These are phyloP conservation scores for Diophrys sp. DNA, from an alignment of 73 alveolate genomes.

Conservation along the genomic window DNA sequence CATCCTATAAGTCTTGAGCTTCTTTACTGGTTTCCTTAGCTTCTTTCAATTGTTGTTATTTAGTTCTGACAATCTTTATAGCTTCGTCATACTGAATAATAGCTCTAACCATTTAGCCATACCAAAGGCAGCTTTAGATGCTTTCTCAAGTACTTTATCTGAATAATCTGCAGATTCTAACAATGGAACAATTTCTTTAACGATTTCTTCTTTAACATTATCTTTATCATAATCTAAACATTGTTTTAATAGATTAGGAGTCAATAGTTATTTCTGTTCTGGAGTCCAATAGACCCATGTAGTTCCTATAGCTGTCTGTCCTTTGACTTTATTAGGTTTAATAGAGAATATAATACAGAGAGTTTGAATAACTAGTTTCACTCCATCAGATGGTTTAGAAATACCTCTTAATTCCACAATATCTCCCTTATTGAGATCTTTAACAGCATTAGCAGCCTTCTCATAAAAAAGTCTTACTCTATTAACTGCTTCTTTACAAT, in stretches of 20 bases:
- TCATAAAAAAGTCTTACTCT: conserved; percentile 72
- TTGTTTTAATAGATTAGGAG: conserved; percentile 74
- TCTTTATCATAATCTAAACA: conserved; percentile 73
- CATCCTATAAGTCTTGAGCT: conserved; percentile 86
- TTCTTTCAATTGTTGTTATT: conserved; percentile 91
- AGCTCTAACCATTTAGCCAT: conserved; percentile 91
- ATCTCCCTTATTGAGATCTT: conserved; percentile 71
- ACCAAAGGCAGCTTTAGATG: conserved; percentile 88
- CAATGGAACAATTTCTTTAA: conserved; percentile 61
- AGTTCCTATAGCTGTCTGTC: conserved; percentile 69
- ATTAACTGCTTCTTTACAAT: conserved; percentile 72
- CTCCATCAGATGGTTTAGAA: conserved; percentile 84
- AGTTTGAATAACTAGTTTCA: conserved; percentile 52
- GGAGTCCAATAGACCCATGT: conserved; percentile 87
- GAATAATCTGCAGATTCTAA: conserved; percentile 62
- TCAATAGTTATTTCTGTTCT: conserved; percentile 72
- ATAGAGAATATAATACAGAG: conserved; percentile 56
- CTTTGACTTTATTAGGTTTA: conserved; percentile 73
- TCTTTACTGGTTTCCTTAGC: conserved; percentile 97
- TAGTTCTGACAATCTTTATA: conserved; percentile 95
- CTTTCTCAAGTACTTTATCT: conserved; percentile 70
- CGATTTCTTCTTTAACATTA: conserved; percentile 60
- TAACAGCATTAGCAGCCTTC: conserved; percentile 77
- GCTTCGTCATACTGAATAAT: conserved; percentile 74
- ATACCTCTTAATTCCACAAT: conserved; percentile 82